A percentile compares a stretch with the other conserved stretches of the same genome.
Evolutionary conservation across 768 basidiomycete genomes (phyloP).

Genomic region (Tricholoma matsutake): DNA sequence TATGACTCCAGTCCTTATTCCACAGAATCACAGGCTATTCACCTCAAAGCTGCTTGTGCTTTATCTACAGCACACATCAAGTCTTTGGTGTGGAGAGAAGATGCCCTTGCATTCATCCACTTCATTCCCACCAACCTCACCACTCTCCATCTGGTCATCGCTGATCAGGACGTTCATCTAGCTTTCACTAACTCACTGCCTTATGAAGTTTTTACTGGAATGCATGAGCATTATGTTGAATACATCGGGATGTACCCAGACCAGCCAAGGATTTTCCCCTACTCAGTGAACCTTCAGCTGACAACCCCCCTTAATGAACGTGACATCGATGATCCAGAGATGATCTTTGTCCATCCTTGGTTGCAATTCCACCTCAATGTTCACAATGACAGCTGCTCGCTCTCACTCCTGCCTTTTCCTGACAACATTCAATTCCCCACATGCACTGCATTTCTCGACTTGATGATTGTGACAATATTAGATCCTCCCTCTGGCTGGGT

Average conservation of each 20-base stretch:
- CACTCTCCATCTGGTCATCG: constrained; percentile 3
- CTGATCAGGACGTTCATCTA: neutral
- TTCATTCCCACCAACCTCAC: constrained; percentile 4
- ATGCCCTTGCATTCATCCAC: constrained; percentile 6
- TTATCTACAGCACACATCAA: neutral
- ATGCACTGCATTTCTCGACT: constrained; percentile 4
- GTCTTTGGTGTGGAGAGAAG: constrained; percentile 8
- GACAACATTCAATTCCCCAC: constrained; percentile 13
- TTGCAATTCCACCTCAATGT: constrained; percentile 11
- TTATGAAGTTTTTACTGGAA: no score
- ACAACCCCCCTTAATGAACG: neutral
- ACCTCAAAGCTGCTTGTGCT: neutral
- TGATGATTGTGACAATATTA: neutral
- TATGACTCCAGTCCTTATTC: no score
- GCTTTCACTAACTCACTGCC: constrained; percentile 2
- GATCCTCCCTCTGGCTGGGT: neutral
- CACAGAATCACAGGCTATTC: no score
- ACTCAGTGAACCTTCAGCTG: neutral
- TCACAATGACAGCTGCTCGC: constrained; percentile 10
- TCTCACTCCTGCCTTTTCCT: constrained; percentile 11
- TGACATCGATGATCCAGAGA: constrained; percentile 4
- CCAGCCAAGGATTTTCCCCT: neutral
- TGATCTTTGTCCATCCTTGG: constrained; percentile 13
- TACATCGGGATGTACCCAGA: neutral
- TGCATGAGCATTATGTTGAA: neutral